Percentiles rank a stretch among this genome's conserved stretches.
phyloP scores from a whole-genome alignment of 257 asterid genomes.

The Eucommia ulmoides region DNA sequence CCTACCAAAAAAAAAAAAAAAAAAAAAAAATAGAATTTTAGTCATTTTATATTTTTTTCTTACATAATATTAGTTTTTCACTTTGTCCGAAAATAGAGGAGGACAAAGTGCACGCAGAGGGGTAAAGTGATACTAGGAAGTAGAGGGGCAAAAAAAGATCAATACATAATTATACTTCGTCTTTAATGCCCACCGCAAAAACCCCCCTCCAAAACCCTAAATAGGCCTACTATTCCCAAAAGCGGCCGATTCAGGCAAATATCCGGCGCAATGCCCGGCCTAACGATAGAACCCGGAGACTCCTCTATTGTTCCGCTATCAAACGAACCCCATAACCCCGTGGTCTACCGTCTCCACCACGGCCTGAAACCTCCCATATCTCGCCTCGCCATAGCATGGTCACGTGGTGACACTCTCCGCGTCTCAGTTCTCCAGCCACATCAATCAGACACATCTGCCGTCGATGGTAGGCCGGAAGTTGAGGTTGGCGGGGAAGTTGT shows the following conservation, averaged over 20 bases:
- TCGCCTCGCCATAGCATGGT: constrained; percentile 73
- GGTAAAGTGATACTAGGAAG: too few relatives aligned
- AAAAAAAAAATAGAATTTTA: too few relatives aligned
- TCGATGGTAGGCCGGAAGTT: constrained; percentile 10
- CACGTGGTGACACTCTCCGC: constrained; percentile 85
- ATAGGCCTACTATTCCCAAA: constrained; percentile 9
- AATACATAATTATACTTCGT: too few relatives aligned
- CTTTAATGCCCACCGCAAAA: neutral
- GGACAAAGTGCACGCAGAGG: too few relatives aligned
- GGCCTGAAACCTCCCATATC: constrained; percentile 38
- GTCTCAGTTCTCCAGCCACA: constrained; percentile 42
- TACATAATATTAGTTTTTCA: too few relatives aligned
- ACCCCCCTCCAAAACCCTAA: constrained; percentile 21
- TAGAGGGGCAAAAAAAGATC: too few relatives aligned
- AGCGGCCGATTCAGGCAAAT: constrained; percentile 7
- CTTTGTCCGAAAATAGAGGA: too few relatives aligned
- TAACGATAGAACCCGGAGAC: constrained; percentile 42
- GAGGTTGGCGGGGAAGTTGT: constrained; percentile 52
- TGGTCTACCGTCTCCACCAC: constrained; percentile 41
- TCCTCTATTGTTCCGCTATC: constrained; percentile 38
- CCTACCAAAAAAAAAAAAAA: too few relatives aligned
- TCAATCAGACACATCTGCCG: constrained; percentile 9
- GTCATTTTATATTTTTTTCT: too few relatives aligned
- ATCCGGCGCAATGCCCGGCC: constrained; percentile 70
- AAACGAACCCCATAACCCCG: constrained; percentile 20